Conservation (phyloP, 2,329 filamentous ascomycete species). For the Penicillium nordicum region DNA sequence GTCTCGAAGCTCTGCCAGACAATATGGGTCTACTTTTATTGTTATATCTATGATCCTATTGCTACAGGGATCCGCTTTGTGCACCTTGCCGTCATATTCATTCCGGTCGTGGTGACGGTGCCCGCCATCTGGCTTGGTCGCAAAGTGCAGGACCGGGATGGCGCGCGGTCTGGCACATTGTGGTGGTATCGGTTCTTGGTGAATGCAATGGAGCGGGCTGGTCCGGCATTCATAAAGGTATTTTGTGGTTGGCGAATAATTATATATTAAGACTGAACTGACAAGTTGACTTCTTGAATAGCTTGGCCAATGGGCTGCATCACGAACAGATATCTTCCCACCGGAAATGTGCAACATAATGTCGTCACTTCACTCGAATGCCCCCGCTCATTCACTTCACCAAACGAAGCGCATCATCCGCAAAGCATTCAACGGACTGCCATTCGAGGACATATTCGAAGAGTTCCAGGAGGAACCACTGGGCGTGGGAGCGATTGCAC, state of each 20-base stretch:
- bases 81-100: conserved; percentile 81
- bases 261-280: not conserved
- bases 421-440: conserved; percentile 73
- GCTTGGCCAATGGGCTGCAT: conserved; percentile 98
- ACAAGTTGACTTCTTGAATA: conserved; percentile 33
- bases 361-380: conserved; percentile 92
- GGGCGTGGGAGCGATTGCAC: conserved; percentile 92
- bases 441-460: conserved; percentile 89
- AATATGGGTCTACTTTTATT: conserved; percentile 65
- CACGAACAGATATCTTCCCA: conserved; percentile 92
- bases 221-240: conserved; percentile 96
- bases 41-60: conserved; percentile 65
- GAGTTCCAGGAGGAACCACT: conserved; percentile 88
- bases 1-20: conserved; percentile 57
- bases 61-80: conserved; percentile 85
- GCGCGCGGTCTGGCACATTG: conserved; percentile 75
- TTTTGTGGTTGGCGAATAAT: not conserved
- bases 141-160: conserved; percentile 60
- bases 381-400: conserved; percentile 81
- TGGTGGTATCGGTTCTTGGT: conserved; percentile 96
- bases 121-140: conserved; percentile 77
- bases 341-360: conserved; percentile 86
- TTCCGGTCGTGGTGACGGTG: conserved; percentile 78
- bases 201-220: conserved; percentile 82
- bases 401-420: conserved; percentile 76